Percentiles rank a stretch among this genome's conserved stretches.
phyloP scores from a whole-genome alignment of 768 basidiomycete genomes.

The Infundibulicybe gibba region DNA sequence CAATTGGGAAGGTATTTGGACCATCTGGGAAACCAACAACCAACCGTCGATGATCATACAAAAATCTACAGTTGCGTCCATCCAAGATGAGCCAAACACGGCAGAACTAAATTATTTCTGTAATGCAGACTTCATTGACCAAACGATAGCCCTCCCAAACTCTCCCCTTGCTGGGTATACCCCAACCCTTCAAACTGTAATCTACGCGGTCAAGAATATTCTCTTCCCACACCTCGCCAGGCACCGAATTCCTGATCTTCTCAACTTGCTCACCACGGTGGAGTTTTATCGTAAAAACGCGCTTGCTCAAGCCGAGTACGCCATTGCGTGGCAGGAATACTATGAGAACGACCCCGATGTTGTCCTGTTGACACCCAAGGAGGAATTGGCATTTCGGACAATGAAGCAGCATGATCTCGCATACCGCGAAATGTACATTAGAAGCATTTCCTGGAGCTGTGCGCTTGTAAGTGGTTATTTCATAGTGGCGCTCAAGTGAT shows the following conservation, averaged over 20 bases:
- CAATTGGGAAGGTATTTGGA: slow-evolving; percentile 4
- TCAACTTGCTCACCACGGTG: slow-evolving; percentile 30
- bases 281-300: slow-evolving; percentile 30
- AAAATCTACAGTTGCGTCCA: slow-evolving; percentile 5
- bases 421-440: slow-evolving; percentile 28
- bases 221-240: slow-evolving; percentile 18
- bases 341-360: slow-evolving; percentile 11
- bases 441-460: slow-evolving; percentile 23
- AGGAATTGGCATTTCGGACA: slow-evolving; percentile 13
- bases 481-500: neutral
- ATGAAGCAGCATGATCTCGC: slow-evolving; percentile 9
- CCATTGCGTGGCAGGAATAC: slow-evolving; percentile 22
- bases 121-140: slow-evolving; percentile 14
- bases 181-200: slow-evolving; percentile 24
- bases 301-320: slow-evolving; percentile 18
- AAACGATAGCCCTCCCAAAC: slow-evolving; percentile 17
- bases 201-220: slow-evolving; percentile 27
- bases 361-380: slow-evolving; percentile 11
- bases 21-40: slow-evolving; percentile 9
- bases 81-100: neutral
- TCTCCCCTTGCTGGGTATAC: slow-evolving; percentile 15
- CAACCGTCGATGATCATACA: slow-evolving; percentile 5
- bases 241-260: slow-evolving; percentile 25
- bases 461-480: slow-evolving; percentile 17
- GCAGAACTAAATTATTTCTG: slow-evolving; percentile 1